These are phyloP conservation scores for Cladosporium phlei DNA, from an alignment of 2,329 filamentous ascomycete genomes.

Conservation along the genomic window DNA sequence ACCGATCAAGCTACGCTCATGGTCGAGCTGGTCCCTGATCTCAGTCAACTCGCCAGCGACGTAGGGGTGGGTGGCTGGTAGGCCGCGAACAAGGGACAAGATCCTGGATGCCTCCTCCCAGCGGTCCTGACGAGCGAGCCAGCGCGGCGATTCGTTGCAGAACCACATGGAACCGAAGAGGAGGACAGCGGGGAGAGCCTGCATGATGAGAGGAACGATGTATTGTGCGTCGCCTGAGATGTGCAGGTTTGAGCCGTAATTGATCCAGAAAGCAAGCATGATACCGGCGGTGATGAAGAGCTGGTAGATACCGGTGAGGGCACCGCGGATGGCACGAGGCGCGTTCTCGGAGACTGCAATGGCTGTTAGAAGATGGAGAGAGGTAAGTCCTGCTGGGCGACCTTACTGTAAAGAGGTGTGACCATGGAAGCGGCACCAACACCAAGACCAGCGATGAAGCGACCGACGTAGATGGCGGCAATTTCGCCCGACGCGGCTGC, in stretches of 20 bases:
- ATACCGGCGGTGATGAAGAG: constrained; percentile 52
- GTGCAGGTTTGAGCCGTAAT: constrained; percentile 49
- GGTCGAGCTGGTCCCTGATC: constrained; percentile 63
- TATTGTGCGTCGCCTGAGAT: constrained; percentile 39
- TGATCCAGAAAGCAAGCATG: constrained; percentile 52
- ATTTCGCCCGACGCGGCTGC: constrained; percentile 57
- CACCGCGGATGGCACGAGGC: constrained; percentile 42
- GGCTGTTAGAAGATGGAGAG: constrained; percentile 41
- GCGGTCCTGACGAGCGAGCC: constrained; percentile 62
- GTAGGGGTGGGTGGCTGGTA: constrained; percentile 58
- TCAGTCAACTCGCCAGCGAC: constrained; percentile 52
- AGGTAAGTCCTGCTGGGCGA: too few species aligned
- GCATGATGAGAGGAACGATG: constrained; percentile 60
- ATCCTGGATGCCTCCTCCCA: constrained; percentile 60
- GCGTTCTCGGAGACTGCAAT: constrained; percentile 50
- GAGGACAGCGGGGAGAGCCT: constrained; percentile 58
- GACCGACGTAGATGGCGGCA: constrained; percentile 60
- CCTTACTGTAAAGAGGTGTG: constrained; percentile 51
- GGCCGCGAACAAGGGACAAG: constrained; percentile 51
- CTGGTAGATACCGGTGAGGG: constrained; percentile 57
- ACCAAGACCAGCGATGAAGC: constrained; percentile 52
- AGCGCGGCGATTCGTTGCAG: constrained; percentile 53
- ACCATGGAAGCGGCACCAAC: constrained; percentile 43
- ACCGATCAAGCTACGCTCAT: constrained; percentile 64
- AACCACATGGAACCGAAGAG: constrained; percentile 58